phyloP scores from a whole-genome alignment of 2,329 filamentous ascomycete genomes.

The Lojkania enalia region DNA sequence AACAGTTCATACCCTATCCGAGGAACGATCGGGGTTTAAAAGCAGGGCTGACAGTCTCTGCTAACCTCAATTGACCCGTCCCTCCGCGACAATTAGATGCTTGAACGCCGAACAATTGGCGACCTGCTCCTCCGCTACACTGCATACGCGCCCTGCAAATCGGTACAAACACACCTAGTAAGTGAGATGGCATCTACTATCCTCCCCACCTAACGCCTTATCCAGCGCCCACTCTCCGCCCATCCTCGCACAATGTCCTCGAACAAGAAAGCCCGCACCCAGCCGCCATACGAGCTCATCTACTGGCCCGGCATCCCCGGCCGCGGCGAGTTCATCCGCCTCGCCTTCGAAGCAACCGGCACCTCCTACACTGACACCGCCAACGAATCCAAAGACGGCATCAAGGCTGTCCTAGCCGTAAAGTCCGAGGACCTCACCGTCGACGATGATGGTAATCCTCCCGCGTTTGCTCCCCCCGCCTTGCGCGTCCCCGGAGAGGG shows the following conservation, averaged over 20 bases:
- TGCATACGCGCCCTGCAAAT: no score
- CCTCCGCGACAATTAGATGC: no score
- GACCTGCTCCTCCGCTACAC: no score
- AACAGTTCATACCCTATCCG: no score
- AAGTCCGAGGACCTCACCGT: slow-evolving; percentile 50
- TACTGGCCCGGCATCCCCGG: slow-evolving; percentile 76
- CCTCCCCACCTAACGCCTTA: neutral
- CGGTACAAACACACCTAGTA: no score
- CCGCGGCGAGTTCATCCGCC: slow-evolving; percentile 73
- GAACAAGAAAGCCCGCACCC: slow-evolving; percentile 33
- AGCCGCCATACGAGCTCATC: slow-evolving; percentile 63
- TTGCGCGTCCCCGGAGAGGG: slow-evolving; percentile 57
- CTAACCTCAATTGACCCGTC: no score
- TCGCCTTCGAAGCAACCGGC: slow-evolving; percentile 70
- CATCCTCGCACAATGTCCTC: slow-evolving; percentile 4
- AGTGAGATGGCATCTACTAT: no score
- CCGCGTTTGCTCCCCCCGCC: slow-evolving; percentile 67
- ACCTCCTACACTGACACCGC: slow-evolving; percentile 67
- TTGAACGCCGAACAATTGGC: no score
- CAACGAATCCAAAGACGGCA: slow-evolving; percentile 55
- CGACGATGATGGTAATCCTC: slow-evolving; percentile 61
- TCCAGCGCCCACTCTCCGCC: no score
- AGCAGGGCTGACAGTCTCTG: no score
- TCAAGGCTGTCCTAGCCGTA: slow-evolving; percentile 55
- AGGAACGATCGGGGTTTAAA: no score